phyloP scores from a whole-genome alignment of 148 eudicot species.

The Talinum fruticosum region DNA sequence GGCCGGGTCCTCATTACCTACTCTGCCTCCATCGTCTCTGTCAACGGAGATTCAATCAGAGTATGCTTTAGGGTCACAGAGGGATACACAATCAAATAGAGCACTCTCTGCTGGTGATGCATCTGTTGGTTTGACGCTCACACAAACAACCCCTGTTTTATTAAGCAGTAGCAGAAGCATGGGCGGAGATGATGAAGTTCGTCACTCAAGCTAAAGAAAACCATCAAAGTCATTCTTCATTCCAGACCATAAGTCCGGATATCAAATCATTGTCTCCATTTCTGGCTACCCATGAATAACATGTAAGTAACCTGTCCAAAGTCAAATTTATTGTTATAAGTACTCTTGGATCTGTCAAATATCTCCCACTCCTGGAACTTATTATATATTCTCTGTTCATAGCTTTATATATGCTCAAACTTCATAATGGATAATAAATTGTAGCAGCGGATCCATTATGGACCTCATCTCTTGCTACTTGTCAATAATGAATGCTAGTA shows the following conservation, averaged over 20 bases:
- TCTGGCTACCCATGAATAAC: conserved; percentile 22
- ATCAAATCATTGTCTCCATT: conserved; percentile 4
- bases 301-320: conserved; percentile 27
- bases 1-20: conserved; percentile 34
- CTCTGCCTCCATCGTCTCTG: conserved; percentile 37
- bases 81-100: conserved; percentile 33
- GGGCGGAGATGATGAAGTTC: conserved; percentile 33
- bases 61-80: conserved; percentile 30
- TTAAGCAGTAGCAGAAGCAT: conserved; percentile 24
- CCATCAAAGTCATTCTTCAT: conserved; percentile 16
- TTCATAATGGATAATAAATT: conserved; percentile 22
- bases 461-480: background rate
- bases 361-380: conserved; percentile 12
- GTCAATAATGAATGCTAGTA: conserved; percentile 8
- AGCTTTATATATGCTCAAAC: conserved; percentile 19
- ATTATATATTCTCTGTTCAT: conserved; percentile 21
- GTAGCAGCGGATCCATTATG: conserved; percentile 16
- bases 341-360: conserved; percentile 8
- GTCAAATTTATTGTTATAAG: conserved; percentile 26
- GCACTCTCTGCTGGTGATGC: conserved; percentile 26
- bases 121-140: conserved; percentile 40
- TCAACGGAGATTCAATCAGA: conserved; percentile 43
- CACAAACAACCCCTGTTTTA: conserved; percentile 29
- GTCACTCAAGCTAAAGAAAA: conserved; percentile 30
- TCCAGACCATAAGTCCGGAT: conserved; percentile 8